Base-by-base conservation (phyloP, 2,329 filamentous ascomycete genomes). In the Nakataea oryzae region DNA sequence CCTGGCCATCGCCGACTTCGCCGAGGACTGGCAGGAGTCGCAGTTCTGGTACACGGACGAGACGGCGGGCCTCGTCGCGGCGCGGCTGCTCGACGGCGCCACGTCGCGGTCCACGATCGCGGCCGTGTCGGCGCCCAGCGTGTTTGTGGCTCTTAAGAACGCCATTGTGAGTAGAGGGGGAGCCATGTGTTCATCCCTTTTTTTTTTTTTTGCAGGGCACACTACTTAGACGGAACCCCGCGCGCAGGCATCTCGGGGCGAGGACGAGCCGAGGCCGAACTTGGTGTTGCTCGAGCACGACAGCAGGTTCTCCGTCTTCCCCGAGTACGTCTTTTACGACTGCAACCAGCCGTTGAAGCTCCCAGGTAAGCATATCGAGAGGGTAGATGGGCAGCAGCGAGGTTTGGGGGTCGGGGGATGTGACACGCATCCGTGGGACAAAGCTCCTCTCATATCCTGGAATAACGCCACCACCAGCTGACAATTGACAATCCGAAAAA, bases 31-130 rank as follows among this genome's bases (percentile, higher is more conserved):
- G 90, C 90, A 93, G 70, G 83, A 88, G 69, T 88, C 84, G 65
- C 90, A 93, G 74, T 95, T 95, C 70, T 95, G 90, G 90, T 91
- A 91, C 71, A 85, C 84, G 11, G 86, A 92, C 61, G 83, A 86
- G 66, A 93, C 89, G 28, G 90, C 90, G 0, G 79, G 73, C 1
- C 70, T 79, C 6, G 74, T 90, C 26, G 90, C 89, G 1, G 76
- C 79, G 62, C 81, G 90, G 68, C 78, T 95, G 41, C 79, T 93
- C 1, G 78, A 83, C 5, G 86, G 80, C 58, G 79, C 83, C 2
- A 84, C 79, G 1, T 72, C 78, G 3, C 77, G 81, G 12, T 85
- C 81, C 32, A 79, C 75, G 3, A 85, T 93, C 66, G 89, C 83
- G 4, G 82, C 92, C 3, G 81, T 93, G 8, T 91, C 88, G 29